Conservation (phyloP, 441 rosid genomes). For the Bruguiera hainesii region DNA sequence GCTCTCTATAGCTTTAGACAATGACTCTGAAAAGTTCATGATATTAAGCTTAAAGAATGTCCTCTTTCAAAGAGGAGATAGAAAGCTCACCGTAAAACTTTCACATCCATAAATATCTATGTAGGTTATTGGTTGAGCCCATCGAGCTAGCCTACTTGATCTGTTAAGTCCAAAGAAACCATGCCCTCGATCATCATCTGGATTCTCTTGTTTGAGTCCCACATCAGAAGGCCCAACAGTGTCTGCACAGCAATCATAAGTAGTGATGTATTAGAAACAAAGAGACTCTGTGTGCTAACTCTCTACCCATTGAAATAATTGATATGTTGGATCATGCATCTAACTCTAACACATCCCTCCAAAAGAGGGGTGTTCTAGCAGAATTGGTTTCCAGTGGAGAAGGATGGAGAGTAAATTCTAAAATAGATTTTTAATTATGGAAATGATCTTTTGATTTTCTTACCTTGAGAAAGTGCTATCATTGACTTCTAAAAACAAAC, state of each 20-base stretch:
- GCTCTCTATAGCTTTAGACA: constrained; percentile 1
- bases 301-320: neutral
- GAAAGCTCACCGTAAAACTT: constrained; percentile 63
- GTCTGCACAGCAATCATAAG: constrained; percentile 43
- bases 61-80: neutral
- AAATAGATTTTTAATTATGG: neutral
- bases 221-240: constrained; percentile 66
- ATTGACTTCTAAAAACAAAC: too few relatives aligned
- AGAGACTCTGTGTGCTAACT: neutral
- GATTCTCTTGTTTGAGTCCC: constrained; percentile 63
- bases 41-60: neutral
- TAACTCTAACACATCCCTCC: neutral
- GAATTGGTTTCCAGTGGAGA: too few relatives aligned
- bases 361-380: neutral
- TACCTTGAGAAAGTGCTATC: too few relatives aligned
- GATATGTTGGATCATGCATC: neutral
- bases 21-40: neutral
- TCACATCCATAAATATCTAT: constrained; percentile 61
- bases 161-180: constrained; percentile 54
- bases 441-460: too few relatives aligned
- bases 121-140: constrained; percentile 90
- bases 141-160: constrained; percentile 53
- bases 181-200: constrained; percentile 79
- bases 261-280: constrained; percentile 8
- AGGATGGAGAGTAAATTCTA: too few relatives aligned